Evolutionary conservation across 805 yeast genomes (phyloP), one percentile per base, ranked within the genome.

Genomic region (Ogataea methanolica): DNA sequence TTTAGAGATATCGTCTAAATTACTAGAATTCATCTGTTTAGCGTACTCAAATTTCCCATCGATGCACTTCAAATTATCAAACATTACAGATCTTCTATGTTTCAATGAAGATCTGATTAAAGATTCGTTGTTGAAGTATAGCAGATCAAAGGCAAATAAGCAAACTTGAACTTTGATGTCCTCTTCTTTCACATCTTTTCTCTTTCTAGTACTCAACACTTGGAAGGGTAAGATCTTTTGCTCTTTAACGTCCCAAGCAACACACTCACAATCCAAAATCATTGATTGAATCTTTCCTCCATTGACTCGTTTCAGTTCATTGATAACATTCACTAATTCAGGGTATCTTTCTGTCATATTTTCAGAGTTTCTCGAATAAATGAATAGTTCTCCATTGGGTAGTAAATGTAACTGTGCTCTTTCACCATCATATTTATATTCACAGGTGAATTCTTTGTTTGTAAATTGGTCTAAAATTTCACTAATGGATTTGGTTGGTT

Each of bases 291-390:
- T 73, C 31, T 26, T 26, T 1, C 59, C 51, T 3, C 63, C 60
- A 42, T 67, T 66, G 26, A 47, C 22, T 6, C 19, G 33, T 40
- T 57, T 59, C 41, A 68, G 47, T 36, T 83, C 84, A 39, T 78
- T 77, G 17, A 88, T 75, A 39, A 87, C 81, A 1, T 82, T 75
- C 14, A 86, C 71, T 51, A 94, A 78, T 66, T 94, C 99, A 0
- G 99, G 99, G 63, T 94, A 94, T 60, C 97, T 72, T 61, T 87
- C 89, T 0, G 96, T 85, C 99, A 94, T 94, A 65, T 94, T 92
- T 69, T 94, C 99, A 44, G 96, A 88, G 66, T 92, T 94, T 67
- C 99, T 79, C 2, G 97, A 91, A 65, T 88, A 94, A 12, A 94
- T 85, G 46, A 78, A 74, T 56, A 89, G 83, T 11, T 75, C 67